Base-by-base conservation (phyloP, 2,329 filamentous ascomycete genomes). In the Cercospora sesami region DNA sequence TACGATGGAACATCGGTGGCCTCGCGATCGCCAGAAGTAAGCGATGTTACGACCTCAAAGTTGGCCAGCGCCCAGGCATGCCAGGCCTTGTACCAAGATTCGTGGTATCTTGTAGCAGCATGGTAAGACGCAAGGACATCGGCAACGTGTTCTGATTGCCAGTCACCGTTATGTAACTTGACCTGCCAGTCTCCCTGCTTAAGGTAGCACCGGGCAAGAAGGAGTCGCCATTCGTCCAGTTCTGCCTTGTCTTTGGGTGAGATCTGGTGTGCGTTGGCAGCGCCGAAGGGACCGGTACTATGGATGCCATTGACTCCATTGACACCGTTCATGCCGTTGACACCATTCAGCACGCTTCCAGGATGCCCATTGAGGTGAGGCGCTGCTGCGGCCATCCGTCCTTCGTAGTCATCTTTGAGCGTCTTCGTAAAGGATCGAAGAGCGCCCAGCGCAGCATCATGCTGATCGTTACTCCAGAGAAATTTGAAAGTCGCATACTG, bases 51-150 rank as follows among this genome's bases (percentile, higher is more conserved):
- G 66, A 99, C 95, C 80, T 99, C 94, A 75, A 99, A 99, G 80
- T 99, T 99, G 64, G 95, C 94, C 70, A 99, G 81, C 10, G 95
- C 96, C 94, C 95, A 99, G 0, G 95, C 92, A 80, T 99, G 95
- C 95, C 95, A 99, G 7, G 96, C 95, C 81, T 99, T 99, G 83
- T 99, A 99, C 88, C 94, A 99, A 69, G 90, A 89, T 36, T 93
- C 90, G 78, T 99, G 96, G 81, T 96, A 97, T 68, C 92, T 90
- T 1, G 95, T 99, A 1, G 96, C 96, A 68, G 94, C 90, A 18
- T 90, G 89, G 79, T 98, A 99, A 1, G 95, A 93, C n/a, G 88
- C 86, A 26, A 99, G 84, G 67, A 99, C 93, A 63, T 98, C 94
- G 62, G 91, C 88, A 4, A 97, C 92, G 72, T 92, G 90, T 8